Percentiles rank a stretch among this genome's conserved stretches.
phyloP scores from a whole-genome alignment of 805 yeast species.

The Starmerella etchellsii region DNA sequence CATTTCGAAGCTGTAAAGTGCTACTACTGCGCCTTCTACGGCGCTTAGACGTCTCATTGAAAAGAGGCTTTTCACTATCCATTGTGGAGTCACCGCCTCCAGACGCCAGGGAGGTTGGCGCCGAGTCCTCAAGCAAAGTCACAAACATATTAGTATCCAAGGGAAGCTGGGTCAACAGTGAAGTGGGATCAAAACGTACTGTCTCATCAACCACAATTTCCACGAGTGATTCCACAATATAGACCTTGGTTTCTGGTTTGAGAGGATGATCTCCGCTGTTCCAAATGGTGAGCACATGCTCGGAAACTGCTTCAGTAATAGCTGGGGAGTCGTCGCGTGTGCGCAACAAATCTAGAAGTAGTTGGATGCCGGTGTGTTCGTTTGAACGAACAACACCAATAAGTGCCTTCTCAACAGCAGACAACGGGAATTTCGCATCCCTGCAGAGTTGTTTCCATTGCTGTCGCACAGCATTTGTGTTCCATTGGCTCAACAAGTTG shows the following conservation, averaged over 20 bases:
- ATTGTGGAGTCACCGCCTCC: slow-evolving; percentile 22
- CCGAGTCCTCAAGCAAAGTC: slow-evolving; percentile 36
- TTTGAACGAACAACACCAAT: slow-evolving; percentile 48
- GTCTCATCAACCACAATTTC: slow-evolving; percentile 38
- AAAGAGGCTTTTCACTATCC: slow-evolving; percentile 4
- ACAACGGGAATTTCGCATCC: slow-evolving; percentile 31
- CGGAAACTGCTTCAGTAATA: slow-evolving; percentile 32
- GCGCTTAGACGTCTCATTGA: slow-evolving; percentile 30
- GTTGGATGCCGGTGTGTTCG: slow-evolving; percentile 52
- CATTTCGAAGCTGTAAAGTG: slow-evolving; percentile 43
- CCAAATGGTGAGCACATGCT: slow-evolving; percentile 45
- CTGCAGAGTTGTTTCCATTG: slow-evolving; percentile 13
- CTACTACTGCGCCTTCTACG: slow-evolving; percentile 68
- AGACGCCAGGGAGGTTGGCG: slow-evolving; percentile 32
- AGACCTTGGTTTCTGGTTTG: slow-evolving; percentile 44
- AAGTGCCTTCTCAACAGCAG: slow-evolving; percentile 43
- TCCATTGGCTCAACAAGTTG: slow-evolving; percentile 34
- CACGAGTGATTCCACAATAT: slow-evolving; percentile 46
- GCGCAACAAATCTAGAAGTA: slow-evolving; percentile 41
- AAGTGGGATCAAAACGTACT: slow-evolving; percentile 34
- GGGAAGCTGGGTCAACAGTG: slow-evolving; percentile 39
- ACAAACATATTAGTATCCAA: slow-evolving; percentile 50
- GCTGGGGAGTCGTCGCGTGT: slow-evolving; percentile 29
- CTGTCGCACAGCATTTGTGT: slow-evolving; percentile 21
- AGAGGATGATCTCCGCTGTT: slow-evolving; percentile 27